phyloP scores from a whole-genome alignment of 2,329 filamentous ascomycete genomes.

The Decorospora gaudefroyi region DNA sequence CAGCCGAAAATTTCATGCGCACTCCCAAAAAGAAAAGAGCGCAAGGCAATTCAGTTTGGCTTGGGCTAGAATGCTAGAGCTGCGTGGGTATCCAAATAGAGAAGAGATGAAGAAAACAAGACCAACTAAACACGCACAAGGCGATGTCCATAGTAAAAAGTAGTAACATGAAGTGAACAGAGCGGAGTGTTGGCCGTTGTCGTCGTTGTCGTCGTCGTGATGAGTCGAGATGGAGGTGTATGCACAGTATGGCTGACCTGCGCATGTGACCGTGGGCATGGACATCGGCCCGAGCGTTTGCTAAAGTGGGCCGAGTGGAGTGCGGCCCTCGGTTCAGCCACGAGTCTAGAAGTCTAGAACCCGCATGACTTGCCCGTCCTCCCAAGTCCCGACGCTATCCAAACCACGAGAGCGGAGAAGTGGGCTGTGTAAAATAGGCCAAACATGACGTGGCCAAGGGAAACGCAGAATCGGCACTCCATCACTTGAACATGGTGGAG shows the following conservation, averaged over 20 bases:
- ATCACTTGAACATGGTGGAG: conserved; percentile 46
- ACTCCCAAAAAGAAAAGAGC: too few species aligned
- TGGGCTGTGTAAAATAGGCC: conserved; percentile 22
- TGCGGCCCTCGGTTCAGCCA: conserved; percentile 13
- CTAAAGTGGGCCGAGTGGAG: conserved; percentile 17
- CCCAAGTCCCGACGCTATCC: conserved; percentile 16
- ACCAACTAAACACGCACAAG: conserved; percentile 8
- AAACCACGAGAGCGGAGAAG: conserved; percentile 17
- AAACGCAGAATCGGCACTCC: background rate
- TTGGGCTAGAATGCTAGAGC: conserved; percentile 19
- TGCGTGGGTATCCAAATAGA: conserved; percentile 33
- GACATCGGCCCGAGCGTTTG: conserved; percentile 21
- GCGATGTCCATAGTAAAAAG: conserved; percentile 16
- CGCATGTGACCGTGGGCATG: conserved; percentile 11
- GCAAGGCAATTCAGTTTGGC: too few species aligned
- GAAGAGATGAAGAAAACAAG: conserved; percentile 14
- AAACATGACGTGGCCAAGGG: conserved; percentile 22
- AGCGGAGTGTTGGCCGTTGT: conserved; percentile 23
- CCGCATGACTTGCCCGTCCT: conserved; percentile 17
- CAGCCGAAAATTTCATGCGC: too few species aligned
- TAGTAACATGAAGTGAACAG: conserved; percentile 31
- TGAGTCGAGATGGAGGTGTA: conserved; percentile 3
- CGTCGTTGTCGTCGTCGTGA: background rate
- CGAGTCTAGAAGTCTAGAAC: conserved; percentile 30
- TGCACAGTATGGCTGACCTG: too few species aligned